These are phyloP conservation scores for Calocybe indica DNA, from an alignment of 768 basidiomycete species.

Conservation along the genomic window DNA sequence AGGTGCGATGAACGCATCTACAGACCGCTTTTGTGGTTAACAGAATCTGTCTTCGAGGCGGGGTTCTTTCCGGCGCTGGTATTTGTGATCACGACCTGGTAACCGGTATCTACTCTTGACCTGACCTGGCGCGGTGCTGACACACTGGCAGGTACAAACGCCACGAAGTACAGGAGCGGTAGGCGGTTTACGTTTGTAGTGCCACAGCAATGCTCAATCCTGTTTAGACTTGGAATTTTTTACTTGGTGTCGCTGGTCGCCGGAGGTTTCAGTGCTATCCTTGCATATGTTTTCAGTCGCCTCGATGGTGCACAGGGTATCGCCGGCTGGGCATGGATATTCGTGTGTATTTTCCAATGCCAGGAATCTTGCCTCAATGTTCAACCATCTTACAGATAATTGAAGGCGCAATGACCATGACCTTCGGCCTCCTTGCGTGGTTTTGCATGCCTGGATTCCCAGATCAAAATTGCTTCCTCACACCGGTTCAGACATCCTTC, in stretches of 20 bases:
- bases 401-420: conserved; percentile 41
- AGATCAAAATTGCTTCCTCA: conserved; percentile 41
- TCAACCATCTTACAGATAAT: conserved; percentile 32
- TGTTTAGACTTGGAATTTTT: conserved; percentile 38
- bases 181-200: conserved; percentile 4
- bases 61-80: conserved; percentile 46
- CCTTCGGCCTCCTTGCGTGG: conserved; percentile 36
- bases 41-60: conserved; percentile 22
- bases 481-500: conserved; percentile 32
- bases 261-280: conserved; percentile 43
- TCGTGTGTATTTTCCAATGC: conserved; percentile 25
- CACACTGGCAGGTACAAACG: conserved; percentile 37
- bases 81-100: conserved; percentile 47
- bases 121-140: not conserved
- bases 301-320: conserved; percentile 35
- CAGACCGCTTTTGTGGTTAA: not conserved
- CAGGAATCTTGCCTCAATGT: not conserved
- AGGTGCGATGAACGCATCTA: conserved; percentile 20
- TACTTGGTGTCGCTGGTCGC: conserved; percentile 36
- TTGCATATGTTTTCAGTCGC: conserved; percentile 37
- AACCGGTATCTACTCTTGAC: conserved; percentile 3
- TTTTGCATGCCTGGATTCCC: conserved; percentile 42
- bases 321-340: conserved; percentile 49
- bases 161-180: conserved; percentile 48
- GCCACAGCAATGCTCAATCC: not conserved